Base-by-base conservation (phyloP, 2,329 filamentous ascomycete species). In the Ophiostoma piceae region DNA sequence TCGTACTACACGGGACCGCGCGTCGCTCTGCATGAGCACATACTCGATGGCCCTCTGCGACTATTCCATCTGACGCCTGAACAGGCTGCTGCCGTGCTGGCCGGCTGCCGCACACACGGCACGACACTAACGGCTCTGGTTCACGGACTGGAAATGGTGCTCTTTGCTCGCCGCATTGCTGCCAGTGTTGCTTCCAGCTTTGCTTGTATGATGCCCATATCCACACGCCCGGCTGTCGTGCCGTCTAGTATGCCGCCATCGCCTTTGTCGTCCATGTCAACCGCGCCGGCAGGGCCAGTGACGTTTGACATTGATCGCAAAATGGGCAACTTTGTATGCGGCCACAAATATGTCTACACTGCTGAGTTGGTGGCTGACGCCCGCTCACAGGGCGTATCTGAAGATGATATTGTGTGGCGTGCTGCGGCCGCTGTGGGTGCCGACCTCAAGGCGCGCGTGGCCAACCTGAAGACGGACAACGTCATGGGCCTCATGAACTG, bases 101-200 rank as follows among this genome's bases (percentile, higher is more conserved):
- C 75, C 0, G 78, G 76, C 1, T 83, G 82, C 70, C 78, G 83
- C 19, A 73, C 74, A 14, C 79, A 83, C 65, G 74, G 75, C 2
- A 77, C 80, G 16, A 84, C 83, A 2, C 74, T 87, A 7, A 87
- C 84, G 0, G 79, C 79, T 0, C 77, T 87, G 8, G 67, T 87
- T 0, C 82, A 86, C 43, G 80, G 79, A 2, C 76, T 87, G 0
- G 74, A 80, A 4, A 76, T 83, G 5, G 75, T 77, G 8, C 82
- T 82, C 1, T 75, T 85, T 5, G 75, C 81, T 4, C 74, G 72
- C 0, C 79, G 76, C 3, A 73, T 85, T 2, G 77, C 80, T 0
- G 73, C 76, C 6, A 68, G 73, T 0, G 73, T 76, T 4, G 79
- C 79, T 0, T 71, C 74, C 0, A 75, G 76, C 1, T 82, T 85